Conservation (phyloP, 495 filamentous ascomycete genomes). For the Hypoxylon rickii region DNA sequence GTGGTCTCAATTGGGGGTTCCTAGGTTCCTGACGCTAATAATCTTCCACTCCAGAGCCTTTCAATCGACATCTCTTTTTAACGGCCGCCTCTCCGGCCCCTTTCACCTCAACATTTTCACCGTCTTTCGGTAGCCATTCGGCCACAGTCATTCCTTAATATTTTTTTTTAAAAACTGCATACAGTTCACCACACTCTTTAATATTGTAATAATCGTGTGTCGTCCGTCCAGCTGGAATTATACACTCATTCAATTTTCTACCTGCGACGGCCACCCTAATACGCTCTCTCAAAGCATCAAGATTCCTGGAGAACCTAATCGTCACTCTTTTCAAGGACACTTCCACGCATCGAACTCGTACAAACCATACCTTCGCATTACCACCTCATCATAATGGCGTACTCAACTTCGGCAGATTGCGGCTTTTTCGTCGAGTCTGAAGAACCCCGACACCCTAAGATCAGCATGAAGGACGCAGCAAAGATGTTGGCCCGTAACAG, state of each 20-base stretch:
- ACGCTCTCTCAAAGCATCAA: constrained; percentile 40
- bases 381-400: constrained; percentile 70
- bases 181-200: constrained; percentile 58
- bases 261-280: constrained; percentile 45
- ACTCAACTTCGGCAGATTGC: constrained; percentile 58
- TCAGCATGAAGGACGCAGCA: constrained; percentile 70
- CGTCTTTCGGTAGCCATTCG: constrained; percentile 46
- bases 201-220: constrained; percentile 55
- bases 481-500: constrained; percentile 74
- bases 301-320: constrained; percentile 59
- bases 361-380: constrained; percentile 14
- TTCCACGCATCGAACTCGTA: constrained; percentile 25
- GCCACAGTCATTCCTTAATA: constrained; percentile 54
- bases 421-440: constrained; percentile 89
- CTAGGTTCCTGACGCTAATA: constrained; percentile 39
- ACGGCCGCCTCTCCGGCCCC: constrained; percentile 47
- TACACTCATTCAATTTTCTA: constrained; percentile 51
- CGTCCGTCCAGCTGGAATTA: constrained; percentile 45
- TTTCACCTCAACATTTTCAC: constrained; percentile 38
- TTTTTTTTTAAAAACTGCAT: constrained; percentile 44
- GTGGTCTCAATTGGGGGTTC: constrained; percentile 29
- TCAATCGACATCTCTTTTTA: constrained; percentile 40
- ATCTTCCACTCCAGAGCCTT: constrained; percentile 35
- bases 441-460: constrained; percentile 53
- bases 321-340: constrained; percentile 47